Evolutionary conservation across 768 basidiomycete genomes (phyloP), one percentile per base, ranked within the genome.

Genomic region (Russula sp.): DNA sequence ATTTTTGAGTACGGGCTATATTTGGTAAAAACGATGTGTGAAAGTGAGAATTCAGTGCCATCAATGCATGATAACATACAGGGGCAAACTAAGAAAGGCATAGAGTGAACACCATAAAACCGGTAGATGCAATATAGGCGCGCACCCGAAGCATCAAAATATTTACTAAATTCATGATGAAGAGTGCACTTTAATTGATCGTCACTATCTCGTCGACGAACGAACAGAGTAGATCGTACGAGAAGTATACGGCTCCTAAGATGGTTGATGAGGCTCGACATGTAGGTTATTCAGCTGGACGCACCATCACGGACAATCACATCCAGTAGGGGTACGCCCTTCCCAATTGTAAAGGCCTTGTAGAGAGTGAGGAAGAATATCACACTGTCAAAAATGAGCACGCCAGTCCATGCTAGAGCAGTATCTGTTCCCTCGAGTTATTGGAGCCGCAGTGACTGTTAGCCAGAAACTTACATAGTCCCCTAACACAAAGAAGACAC

Each of bases 191-290:
- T 39, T n/a, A 32, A 3, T 22, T 27, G 27, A 27, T 27, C 27
- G 27, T 27, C 27, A 27, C 27, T 27, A 27, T 27, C 27, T 27
- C 27, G 27, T 3, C 27, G 27, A 27, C 27, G 27, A 27, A 27
- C 27, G 3, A 27, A 27, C 27, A 27, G 27, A 18, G 34, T 13
- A 18, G 7, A 13, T 13, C 62, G 31, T 54, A 63, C 62, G 62
- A 63, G 47, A 40, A 63, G 47, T 63, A 63, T 20, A 63, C 54
- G 45, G 57, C 22, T 3, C 62, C 62, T 63, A 31, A 8, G 10
- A 22, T n/a, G 45, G 14, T 27, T 13, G n/a, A 18, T 63, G 2
- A 49, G n/a, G 4, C 32, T 34, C 18, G 34, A 14, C 40, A 51
- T 14, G 6, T 5, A 18, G 11, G 4, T 5, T 22, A 18, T 32